phyloP scores from a whole-genome alignment of 768 basidiomycete genomes.

The Leucocoprinus sp. region DNA sequence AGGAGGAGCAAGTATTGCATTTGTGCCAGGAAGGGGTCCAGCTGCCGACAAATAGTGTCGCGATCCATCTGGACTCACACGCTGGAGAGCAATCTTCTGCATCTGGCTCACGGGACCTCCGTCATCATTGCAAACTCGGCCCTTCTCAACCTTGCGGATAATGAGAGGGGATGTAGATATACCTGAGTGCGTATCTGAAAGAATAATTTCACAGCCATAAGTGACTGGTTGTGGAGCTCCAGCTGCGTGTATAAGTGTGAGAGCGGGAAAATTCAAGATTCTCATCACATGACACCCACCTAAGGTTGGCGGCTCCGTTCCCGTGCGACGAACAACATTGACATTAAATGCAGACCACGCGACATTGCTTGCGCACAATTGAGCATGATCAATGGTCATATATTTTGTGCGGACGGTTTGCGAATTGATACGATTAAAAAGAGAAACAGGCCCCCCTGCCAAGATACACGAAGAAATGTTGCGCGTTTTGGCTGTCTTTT shows the following conservation, averaged over 20 bases:
- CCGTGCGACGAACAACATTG: conserved; percentile 73
- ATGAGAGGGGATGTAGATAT: conserved; percentile 80
- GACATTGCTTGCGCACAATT: conserved; percentile 82
- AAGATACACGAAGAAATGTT: conserved; percentile 87
- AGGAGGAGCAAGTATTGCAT: conserved; percentile 59
- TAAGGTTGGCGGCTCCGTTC: conserved; percentile 47
- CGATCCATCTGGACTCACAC: conserved; percentile 73
- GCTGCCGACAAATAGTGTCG: conserved; percentile 87
- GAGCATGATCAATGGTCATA: conserved; percentile 84
- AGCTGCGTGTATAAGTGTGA: conserved; percentile 30
- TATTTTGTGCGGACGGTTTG: conserved; percentile 97
- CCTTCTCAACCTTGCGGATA: conserved; percentile 91
- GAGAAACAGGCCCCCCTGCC: conserved; percentile 80
- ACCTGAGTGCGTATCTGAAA: conserved; percentile 80
- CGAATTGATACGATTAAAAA: conserved; percentile 95
- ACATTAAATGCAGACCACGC: conserved; percentile 94
- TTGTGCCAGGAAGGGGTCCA: conserved; percentile 73
- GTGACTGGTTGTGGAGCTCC: conserved; percentile 79
- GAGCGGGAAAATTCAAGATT: conserved; percentile 22
- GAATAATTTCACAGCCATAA: conserved; percentile 82
- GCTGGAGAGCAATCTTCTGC: conserved; percentile 90
- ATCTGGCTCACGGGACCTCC: conserved; percentile 93
- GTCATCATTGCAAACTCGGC: conserved; percentile 77
- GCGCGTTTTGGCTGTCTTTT: conserved; percentile 94
- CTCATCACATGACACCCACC: conserved; percentile 60